Evolutionary conservation across 352 stramenopile species (phyloP).

Genomic region (Globisporangium barbulae): DNA sequence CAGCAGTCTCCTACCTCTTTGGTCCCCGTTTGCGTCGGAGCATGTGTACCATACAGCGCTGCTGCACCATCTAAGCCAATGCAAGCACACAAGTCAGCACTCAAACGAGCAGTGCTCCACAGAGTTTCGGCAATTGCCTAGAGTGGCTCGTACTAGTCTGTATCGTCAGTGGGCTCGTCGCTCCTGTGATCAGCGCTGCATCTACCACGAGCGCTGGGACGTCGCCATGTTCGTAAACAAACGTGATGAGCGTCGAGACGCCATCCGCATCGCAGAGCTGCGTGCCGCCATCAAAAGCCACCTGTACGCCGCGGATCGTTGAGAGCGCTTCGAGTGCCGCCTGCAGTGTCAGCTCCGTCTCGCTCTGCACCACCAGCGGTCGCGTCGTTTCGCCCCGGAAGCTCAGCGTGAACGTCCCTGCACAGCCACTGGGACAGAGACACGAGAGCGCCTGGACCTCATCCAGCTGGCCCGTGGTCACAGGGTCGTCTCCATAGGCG

Average conservation of each 20-base stretch:
- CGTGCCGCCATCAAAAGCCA: slow-evolving; percentile 42
- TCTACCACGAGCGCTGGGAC: slow-evolving; percentile 44
- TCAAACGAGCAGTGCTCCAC: neutral
- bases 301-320: slow-evolving; percentile 47
- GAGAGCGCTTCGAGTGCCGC: slow-evolving; percentile 42
- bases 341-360: slow-evolving; percentile 44
- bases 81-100: neutral
- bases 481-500: slow-evolving; percentile 83
- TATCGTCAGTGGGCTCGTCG: slow-evolving; percentile 28
- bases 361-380: slow-evolving; percentile 31
- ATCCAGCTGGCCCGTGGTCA: slow-evolving; percentile 65
- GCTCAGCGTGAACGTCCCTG: slow-evolving; percentile 57
- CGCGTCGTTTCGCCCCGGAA: slow-evolving; percentile 56
- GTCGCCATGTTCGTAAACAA: slow-evolving; percentile 63
- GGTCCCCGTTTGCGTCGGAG: slow-evolving; percentile 38
- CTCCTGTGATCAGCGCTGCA: slow-evolving; percentile 26
- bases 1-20: slow-evolving; percentile 43
- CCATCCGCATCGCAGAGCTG: slow-evolving; percentile 48
- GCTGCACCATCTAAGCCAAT: slow-evolving; percentile 24
- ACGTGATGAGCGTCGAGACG: slow-evolving; percentile 61
- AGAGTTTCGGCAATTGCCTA: neutral
- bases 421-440: slow-evolving; percentile 40
- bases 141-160: slow-evolving; percentile 25
- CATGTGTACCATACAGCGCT: slow-evolving; percentile 29
- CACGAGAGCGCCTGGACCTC: slow-evolving; percentile 83